Base-by-base conservation (phyloP, 768 basidiomycete species). In the Tulasnella sp. region DNA sequence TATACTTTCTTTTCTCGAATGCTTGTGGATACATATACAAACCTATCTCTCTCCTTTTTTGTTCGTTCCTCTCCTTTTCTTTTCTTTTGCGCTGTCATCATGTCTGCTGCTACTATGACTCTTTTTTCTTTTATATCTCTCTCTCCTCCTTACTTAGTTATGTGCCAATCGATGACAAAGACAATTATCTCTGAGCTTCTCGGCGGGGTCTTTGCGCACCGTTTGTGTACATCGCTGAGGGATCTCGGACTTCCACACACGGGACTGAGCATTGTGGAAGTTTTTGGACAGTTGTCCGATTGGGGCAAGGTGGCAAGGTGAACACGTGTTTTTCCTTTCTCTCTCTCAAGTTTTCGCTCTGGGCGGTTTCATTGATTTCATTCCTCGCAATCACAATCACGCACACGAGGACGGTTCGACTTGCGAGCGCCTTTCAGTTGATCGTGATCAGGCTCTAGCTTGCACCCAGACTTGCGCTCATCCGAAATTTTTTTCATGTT, bases 41-140 rank as follows among this genome's bases (percentile, higher is more conserved):
- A 18, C 46, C 57, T 6, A 23, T 35, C 61, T 67, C 61, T 57
- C 55, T 57, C 61, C 26, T 67, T 67, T 67, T 67, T 67, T 35
- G 61, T 67, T 67, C 61, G 57, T 61, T 61, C 57, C 57, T 40
- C 40, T n/a, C 10, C 29, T 57, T 15, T 13, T 57, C 4, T 67
- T 67, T 29, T 67, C 5, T 15, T 35, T 35, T 35, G 23, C 55
- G 44, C 13, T 29, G 57, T n/a, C n/a, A 16, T 61, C 61, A 67
- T 67, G 61, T 67, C 61, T 44, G 44, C 61, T 29, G 61, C 61
- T 67, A 67, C 61, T 67, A 67, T 67, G 61, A 67, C 61, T 35
- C 61, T 67, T 57, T 10, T 10, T 18, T 67, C 26, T 67, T 32
- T 35, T 67, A 29, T 67, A 3, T 67, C 61, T 67, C 15, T 67